Conservation (phyloP, 1,284 basidiomycete species). For the Apiotrichum siamense region DNA sequence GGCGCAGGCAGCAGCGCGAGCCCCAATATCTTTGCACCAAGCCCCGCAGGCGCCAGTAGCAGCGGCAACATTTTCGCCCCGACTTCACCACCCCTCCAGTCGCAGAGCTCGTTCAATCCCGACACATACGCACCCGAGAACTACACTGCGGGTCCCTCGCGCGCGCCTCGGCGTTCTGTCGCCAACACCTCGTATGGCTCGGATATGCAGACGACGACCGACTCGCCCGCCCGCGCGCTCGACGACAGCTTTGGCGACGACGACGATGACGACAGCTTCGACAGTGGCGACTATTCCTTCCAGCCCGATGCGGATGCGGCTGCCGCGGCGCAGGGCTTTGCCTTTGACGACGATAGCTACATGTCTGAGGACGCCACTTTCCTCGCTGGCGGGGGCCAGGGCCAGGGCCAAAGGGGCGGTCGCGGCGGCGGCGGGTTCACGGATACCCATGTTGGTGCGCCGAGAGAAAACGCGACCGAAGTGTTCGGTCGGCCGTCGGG, state of each 20-base stretch:
- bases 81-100: neutral
- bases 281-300: conserved; percentile 4
- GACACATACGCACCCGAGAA: neutral
- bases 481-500: conserved; percentile 12
- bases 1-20: neutral
- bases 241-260: conserved; percentile 10
- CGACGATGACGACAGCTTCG: conserved; percentile 13
- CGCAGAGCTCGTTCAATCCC: neutral
- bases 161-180: conserved; percentile 21
- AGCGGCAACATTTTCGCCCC: conserved; percentile 1
- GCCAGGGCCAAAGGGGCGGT: too few relatives aligned
- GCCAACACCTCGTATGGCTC: conserved; percentile 39
- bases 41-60: neutral
- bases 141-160: neutral
- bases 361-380: conserved; percentile 5
- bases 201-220: conserved; percentile 21
- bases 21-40: neutral
- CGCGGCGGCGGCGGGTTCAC: neutral
- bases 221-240: conserved; percentile 10
- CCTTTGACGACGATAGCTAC: conserved; percentile 12
- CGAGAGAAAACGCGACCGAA: conserved; percentile 9
- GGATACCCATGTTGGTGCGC: conserved; percentile 1
- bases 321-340: conserved; percentile 5
- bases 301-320: neutral
- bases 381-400: neutral